These are phyloP conservation scores for Rhynchosporium secalis DNA, from an alignment of 2,329 filamentous ascomycete species.

Conservation along the genomic window DNA sequence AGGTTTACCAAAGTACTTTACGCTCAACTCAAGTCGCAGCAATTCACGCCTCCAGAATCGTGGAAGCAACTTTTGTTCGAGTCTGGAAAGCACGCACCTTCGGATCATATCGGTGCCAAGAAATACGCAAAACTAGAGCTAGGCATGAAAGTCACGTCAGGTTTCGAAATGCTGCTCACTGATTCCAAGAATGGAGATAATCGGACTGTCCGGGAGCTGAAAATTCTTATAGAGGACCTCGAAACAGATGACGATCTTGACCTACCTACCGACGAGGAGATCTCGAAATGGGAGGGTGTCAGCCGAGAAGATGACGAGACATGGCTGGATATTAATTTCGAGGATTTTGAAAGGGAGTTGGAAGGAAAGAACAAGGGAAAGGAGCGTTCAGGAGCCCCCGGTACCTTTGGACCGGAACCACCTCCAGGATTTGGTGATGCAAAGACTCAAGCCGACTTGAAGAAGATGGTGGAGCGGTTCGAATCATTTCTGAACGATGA, in stretches of 20 bases:
- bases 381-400: constrained; percentile 22
- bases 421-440: constrained; percentile 62
- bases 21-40: constrained; percentile 85
- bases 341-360: constrained; percentile 84
- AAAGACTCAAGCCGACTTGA: constrained; percentile 71
- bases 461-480: constrained; percentile 92
- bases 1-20: constrained; percentile 87
- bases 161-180: constrained; percentile 82
- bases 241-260: constrained; percentile 43
- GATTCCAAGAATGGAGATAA: constrained; percentile 69
- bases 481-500: constrained; percentile 89
- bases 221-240: constrained; percentile 72
- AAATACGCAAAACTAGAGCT: constrained; percentile 52
- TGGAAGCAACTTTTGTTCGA: constrained; percentile 47
- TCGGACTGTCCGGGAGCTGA: constrained; percentile 70
- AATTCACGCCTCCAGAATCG: constrained; percentile 65
- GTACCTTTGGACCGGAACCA: constrained; percentile 34
- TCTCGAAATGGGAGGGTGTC: constrained; percentile 63
- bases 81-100: constrained; percentile 35
- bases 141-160: constrained; percentile 87
- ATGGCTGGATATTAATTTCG: constrained; percentile 91
- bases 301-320: constrained; percentile 76
- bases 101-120: constrained; percentile 31
- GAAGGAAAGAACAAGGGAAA: constrained; percentile 49
- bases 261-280: constrained; percentile 74